A percentile compares a stretch with the other conserved stretches of the same genome.
These are phyloP conservation scores for Cladophialophora chaetospira DNA, from an alignment of 2,329 filamentous ascomycete genomes.

Conservation along the genomic window DNA sequence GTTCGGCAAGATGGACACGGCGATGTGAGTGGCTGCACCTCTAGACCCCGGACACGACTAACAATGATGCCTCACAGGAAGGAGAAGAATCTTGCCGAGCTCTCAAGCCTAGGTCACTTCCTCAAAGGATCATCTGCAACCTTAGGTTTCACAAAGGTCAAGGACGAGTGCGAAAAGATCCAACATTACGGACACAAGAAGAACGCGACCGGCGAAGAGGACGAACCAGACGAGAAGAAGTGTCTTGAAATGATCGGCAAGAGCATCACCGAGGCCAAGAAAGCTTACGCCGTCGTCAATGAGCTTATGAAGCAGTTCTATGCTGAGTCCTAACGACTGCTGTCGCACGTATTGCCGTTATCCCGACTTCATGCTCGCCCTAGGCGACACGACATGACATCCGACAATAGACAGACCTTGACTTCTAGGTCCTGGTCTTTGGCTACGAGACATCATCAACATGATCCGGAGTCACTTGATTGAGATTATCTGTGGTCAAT, in stretches of 20 bases:
- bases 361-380: neutral
- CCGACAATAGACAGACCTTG: neutral
- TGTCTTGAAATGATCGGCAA: conserved; percentile 71
- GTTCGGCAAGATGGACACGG: conserved; percentile 78
- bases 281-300: conserved; percentile 75
- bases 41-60: neutral
- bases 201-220: conserved; percentile 70
- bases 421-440: neutral
- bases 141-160: conserved; percentile 84
- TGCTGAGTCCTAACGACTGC: conserved; percentile 42
- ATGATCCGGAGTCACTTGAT: neutral
- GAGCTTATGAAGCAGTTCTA: conserved; percentile 72
- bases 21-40: conserved; percentile 61
- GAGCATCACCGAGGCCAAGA: conserved; percentile 70
- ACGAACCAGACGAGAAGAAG: conserved; percentile 66
- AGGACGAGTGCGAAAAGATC: conserved; percentile 93
- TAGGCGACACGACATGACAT: neutral
- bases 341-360: neutral
- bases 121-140: conserved; percentile 96
- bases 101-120: conserved; percentile 89
- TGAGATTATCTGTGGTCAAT: neutral
- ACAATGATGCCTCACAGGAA: conserved; percentile 53
- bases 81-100: conserved; percentile 66
- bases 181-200: conserved; percentile 86
- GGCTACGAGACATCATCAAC: neutral